Evolutionary conservation across 345 rosid species (phyloP), one percentile per base, ranked within the genome.

Genomic region (Rhizophora mangle): DNA sequence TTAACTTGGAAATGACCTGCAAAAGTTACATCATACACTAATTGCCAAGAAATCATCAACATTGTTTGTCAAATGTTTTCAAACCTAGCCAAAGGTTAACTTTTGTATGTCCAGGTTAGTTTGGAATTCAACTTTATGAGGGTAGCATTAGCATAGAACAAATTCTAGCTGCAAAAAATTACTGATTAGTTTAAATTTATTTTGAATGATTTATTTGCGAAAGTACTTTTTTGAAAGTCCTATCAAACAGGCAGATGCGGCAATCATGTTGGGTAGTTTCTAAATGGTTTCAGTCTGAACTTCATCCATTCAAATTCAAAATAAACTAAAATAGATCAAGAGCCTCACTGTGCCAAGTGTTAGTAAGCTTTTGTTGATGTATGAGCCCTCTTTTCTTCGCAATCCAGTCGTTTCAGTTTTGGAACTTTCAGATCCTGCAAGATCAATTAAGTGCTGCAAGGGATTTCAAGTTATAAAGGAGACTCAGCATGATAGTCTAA

Each of bases 341-440:
- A 52, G 32, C 57, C 84, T 80, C 63, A 88, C 93, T 37, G 93
- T 88, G 76, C 93, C 90, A 62, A 88, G 90, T 65, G 93, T 82
- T 56, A 86, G 87, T 60, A 88, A 78, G 74, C 93, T 88, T 85
- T 86, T 88, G 57, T 88, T 88, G 72, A 88, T 88, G 72, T 80
- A 88, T 47, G 90, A 88, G 29, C 93, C 93, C 75, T 88, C 93
- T 68, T 88, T 88, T 77, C 90, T 86, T 66, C 90, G 79, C 78
- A 86, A 60, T 36, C 93, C 90, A 72, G 85, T 88, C 59, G 93
- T 88, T 76, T 88, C 93, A 66, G 87, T 78, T 76, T 88, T 88
- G 21, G 93, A 88, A 74, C 93, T 88, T 76, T 88, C 93, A 60
- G 93, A 88, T 65, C 93, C 93, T 24, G 93, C 89, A 59, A 88